Base-by-base conservation (phyloP, 2,329 filamentous ascomycete genomes). In the Aspergillus sp. region DNA sequence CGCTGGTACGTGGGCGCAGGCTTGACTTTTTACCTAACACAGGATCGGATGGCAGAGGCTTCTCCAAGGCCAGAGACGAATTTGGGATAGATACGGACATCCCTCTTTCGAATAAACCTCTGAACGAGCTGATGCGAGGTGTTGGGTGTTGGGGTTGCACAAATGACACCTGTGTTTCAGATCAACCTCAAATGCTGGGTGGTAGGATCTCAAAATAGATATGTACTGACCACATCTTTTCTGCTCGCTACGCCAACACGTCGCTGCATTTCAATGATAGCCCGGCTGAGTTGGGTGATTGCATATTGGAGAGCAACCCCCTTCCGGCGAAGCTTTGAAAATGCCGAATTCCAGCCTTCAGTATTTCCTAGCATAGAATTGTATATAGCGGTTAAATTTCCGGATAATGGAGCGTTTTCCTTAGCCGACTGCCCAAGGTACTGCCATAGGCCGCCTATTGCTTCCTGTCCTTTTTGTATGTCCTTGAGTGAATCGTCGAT, bases 311-410 rank as follows among this genome's bases (percentile, higher is more conserved):
- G 79, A 45, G 84, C 82, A 60, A 88, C 84, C 14, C 88, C 87
- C 68, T 89, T 91, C 21, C 84, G 83, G 70, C 91, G 87, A 58
- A 97, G 81, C 55, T 89, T 88, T 54, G 87, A 82, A 68, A 96
- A 88, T 6, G 91, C 91, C 56, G 87, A 86, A 57, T 88, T 85
- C 93, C 93, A 98, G 44, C 93, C 92, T 62, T 96, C 90, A 8
- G 92, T 88, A 66, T 98, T 98, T 35, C 91, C 90, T 68, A 90
- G 89, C 93, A 98, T 98, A 39, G 93, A 91, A 41, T 88, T 84
- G 66, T 90, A 95, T 19, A 96, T 91, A 47, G 90, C 87, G 37
- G 83, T 81, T 21, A 90, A 84, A 48, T 88, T 85, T 25, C 77
- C 73, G 15, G 82, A 77, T 52, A 82, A 76, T 56, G 86, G 82